Base-by-base conservation (phyloP, 257 asterid species). In the Phtheirospermum japonicum region DNA sequence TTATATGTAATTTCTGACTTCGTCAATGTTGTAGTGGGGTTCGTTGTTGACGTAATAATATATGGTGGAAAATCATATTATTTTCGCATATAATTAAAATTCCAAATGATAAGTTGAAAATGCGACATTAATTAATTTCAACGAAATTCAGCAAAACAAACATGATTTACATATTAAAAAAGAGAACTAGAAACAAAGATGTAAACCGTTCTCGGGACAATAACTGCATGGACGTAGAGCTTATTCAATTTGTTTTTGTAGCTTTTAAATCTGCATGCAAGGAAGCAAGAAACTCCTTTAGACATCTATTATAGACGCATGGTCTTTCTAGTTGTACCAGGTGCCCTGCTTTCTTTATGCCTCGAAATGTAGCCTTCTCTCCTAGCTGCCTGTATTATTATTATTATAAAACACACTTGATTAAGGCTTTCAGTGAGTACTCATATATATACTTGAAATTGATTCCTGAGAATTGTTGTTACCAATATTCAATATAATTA, bases 301-400 rank as follows among this genome's bases (percentile, higher is more conserved):
- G 93, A 64, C 82, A 65, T 59, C 75, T 69, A 54, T 82, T 90
- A 71, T 83, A 87, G 61, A 78, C 83, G 31, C 93, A 87, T 4
- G 97, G 97, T 8, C 97, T 68, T 71, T 90, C 97, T 6, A 90
- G 75, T 62, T 87, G 96, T 77, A 85, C 97, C 70, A 85, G 78
- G 79, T 87, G 97, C 5, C 97, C 96, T 53, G 96, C 96, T 52
- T 85, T 85, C 72, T 57, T 42, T 69, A 90, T 90, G 53, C 82
- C 80, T 60, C 78, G 48, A 42, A 76, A 39, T 20, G 90, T 78
- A 8, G 86, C 76, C 36, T 79, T 79, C 11, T 74, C 79, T 65
- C 95, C 95, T 9, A 90, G 82, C 73, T 90, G 83, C 70, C 95
- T 90, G 87, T 31, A 46, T 43, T 11, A 13, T 43, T 11, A 43